Evolutionary conservation across 257 asterid species (phyloP).

Genomic region (Solanum tarapatanum): DNA sequence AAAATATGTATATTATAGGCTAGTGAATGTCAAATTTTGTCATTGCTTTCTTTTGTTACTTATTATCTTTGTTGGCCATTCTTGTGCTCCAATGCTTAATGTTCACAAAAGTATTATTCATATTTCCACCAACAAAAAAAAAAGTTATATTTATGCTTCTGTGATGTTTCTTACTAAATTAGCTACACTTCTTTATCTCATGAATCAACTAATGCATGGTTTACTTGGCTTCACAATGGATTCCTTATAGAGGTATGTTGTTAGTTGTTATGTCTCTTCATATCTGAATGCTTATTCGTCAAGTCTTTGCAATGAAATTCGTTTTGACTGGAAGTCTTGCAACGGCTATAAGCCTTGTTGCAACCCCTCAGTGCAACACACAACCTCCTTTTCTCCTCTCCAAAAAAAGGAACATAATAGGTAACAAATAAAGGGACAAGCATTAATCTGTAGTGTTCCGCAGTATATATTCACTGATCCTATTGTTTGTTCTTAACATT

Average conservation of each 20-base stretch:
- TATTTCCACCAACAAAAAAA: not conserved
- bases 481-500: not conserved
- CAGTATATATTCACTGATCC: not conserved
- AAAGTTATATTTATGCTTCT: not conserved
- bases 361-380: not conserved
- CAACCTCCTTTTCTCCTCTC: no score
- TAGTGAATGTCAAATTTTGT: not conserved
- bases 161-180: not conserved
- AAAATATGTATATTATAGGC: not conserved
- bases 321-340: not conserved
- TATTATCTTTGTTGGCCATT: not conserved
- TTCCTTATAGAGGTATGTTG: constrained; percentile 69
- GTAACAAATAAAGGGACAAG: not conserved
- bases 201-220: constrained; percentile 70
- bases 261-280: not conserved
- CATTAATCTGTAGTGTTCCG: not conserved
- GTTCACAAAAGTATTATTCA: not conserved
- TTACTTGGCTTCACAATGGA: constrained; percentile 85
- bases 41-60: not conserved
- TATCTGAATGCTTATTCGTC: not conserved
- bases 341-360: not conserved
- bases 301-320: not conserved
- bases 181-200: not conserved
- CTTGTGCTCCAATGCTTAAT: not conserved
- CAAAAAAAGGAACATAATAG: not conserved